Base-by-base conservation (phyloP, 1,284 basidiomycete genomes). In the Ceratobasidium sp. region DNA sequence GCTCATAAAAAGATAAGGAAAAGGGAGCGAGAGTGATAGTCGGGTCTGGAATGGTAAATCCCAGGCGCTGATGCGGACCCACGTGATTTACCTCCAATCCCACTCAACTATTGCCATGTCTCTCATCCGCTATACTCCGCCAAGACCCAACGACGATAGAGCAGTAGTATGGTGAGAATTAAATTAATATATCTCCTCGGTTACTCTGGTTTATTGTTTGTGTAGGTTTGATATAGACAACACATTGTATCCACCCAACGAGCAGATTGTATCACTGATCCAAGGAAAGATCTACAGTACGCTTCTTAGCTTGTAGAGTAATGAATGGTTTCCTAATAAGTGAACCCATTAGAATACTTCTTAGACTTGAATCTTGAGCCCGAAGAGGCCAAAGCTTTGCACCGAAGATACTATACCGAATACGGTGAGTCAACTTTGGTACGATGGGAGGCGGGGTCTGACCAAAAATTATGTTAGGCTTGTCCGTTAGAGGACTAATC, bases 151-250 rank as follows among this genome's bases (percentile, higher is more conserved):
- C 25, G 60, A 65, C 25, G 35, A 65, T 32, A 38, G 60, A 40
- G 34, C 31, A 8, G 60, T 65, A 10, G 35, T 65, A 6, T 65
- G 60, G 60, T 65, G 53, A 3, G 34, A 29, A 38, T 29, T 29
- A 31, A 25, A 27, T 6, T 42, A 3, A 53, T 31, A 29, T 31
- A 32, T 22, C 22, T 49, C 25, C n/a, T n/a, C n/a, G n/a, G n/a
- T n/a, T 32, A 60, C n/a, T 4, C 25, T 50, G 22, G 15, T 6
- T 15, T 22, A 8, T 12, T 27, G 22, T 27, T 3, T 17, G 38
- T 27, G 27, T 42, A 65, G 89, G 86, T 86, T 94, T 70, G 93
- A 94, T 76, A 92, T 94, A 72, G 93, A 94, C 78, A 93, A 94
- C 75, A 93, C 92, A 0, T 82, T 93, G 15, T 94, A 94, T 78